Evolutionary conservation across 352 stramenopile genomes (phyloP), one percentile per base, ranked within the genome.

Genomic region (Phytopythium vexans): DNA sequence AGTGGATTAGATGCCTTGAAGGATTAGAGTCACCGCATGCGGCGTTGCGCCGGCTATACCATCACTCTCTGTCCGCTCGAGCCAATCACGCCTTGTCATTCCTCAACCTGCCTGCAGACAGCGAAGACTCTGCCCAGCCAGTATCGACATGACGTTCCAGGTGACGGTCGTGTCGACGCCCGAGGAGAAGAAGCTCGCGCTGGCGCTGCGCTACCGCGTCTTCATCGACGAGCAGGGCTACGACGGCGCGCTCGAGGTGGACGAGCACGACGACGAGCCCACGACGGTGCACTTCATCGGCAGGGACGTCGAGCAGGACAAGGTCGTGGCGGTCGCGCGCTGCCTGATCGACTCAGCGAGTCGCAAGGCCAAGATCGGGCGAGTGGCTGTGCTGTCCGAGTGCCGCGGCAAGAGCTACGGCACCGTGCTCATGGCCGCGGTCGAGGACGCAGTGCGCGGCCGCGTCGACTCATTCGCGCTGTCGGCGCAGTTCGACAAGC

Each of bases 321-420:
- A 78, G 63, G 76, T 67, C 51, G 68, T 85, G 16, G 74, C 77
- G 1, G 73, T 79, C 8, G 74, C 70, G 5, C 74, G 77, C 21
- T 64, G 65, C 32, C 38, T 86, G 34, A 45, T 86, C 31, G 65
- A 75, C 39, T 34, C 59, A 0, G 37, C 48, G 6, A 37, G 42
- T 33, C 64, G 62, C 50, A 74, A 70, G 46, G 75, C 68, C 53
- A 82, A 78, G 50, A 67, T 89, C 38, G 71, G 78, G 0, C 75
- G 78, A 6, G 73, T 89, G 10, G 75, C 68, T 1, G 73, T 89
- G 55, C 73, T 85, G 31, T 43, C 67, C 12, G 66, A 77, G 45
- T 89, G 60, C 33, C 73, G 78, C 4, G 75, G 78, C 43, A 86
- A 86, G 60, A 70, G 27, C 33, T 87, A 71, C 49, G 78, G 78